phyloP scores from a whole-genome alignment of 805 yeast species.

The Pichia membranifaciens region DNA sequence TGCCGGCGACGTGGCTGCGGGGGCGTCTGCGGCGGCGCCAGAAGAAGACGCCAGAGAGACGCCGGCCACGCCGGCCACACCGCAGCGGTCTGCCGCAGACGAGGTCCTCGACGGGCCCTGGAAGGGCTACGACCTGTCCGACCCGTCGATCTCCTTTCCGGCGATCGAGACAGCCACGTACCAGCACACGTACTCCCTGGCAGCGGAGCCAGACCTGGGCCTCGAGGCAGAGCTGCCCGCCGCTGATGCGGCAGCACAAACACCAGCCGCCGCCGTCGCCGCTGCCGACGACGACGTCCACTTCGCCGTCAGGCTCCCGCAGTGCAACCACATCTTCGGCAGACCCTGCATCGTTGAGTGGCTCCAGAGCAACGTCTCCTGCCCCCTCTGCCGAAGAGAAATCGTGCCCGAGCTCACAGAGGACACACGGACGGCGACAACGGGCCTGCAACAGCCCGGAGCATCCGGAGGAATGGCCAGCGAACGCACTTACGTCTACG shows the following conservation, averaged over 20 bases:
- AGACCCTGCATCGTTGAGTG: constrained; percentile 71
- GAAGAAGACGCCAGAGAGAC: no score
- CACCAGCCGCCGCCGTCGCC: neutral
- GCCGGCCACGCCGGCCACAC: neutral
- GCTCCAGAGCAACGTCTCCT: constrained; percentile 62
- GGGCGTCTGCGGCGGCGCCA: no score
- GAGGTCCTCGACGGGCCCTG: constrained; percentile 3
- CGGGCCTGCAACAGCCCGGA: neutral
- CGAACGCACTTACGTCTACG: constrained; percentile 17
- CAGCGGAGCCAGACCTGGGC: neutral
- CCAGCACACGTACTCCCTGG: neutral
- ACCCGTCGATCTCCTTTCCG: constrained; percentile 27
- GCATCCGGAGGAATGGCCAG: neutral
- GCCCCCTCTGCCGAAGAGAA: constrained; percentile 77
- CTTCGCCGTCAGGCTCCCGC: constrained; percentile 60
- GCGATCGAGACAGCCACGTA: constrained; percentile 23
- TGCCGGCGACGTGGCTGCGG: no score
- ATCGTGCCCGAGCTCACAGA: constrained; percentile 29
- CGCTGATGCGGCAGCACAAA: neutral
- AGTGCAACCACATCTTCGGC: constrained; percentile 80
- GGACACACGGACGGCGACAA: neutral
- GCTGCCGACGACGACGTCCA: constrained; percentile 34
- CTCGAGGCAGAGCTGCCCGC: neutral
- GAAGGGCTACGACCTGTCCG: constrained; percentile 20
- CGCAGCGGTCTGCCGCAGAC: neutral